Evolutionary conservation across 2,329 filamentous ascomycete species (phyloP).

Genomic region (Aspergillus pseudoglaucus): DNA sequence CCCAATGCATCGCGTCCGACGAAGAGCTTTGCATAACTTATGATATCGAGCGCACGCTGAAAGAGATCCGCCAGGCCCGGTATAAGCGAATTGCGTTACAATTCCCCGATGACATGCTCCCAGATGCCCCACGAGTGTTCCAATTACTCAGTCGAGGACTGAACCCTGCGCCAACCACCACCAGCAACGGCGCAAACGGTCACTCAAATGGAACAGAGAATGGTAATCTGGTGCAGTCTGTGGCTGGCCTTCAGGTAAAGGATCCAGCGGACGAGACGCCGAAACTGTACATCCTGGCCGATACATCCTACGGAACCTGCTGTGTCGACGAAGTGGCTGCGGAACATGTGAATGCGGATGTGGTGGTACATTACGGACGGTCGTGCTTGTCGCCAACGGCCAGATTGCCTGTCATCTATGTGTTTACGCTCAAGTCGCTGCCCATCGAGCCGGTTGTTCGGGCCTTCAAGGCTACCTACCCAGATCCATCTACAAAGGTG

Average conservation of each 20-base stretch:
- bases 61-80: constrained; percentile 63
- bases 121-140: constrained; percentile 75
- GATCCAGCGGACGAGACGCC: constrained; percentile 20
- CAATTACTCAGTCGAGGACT: constrained; percentile 55
- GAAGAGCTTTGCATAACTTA: constrained; percentile 71
- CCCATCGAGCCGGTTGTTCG: constrained; percentile 53
- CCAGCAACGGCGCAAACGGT: constrained; percentile 8
- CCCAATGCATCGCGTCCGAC: constrained; percentile 44
- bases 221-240: constrained; percentile 16
- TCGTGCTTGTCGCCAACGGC: constrained; percentile 88
- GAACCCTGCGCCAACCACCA: constrained; percentile 19
- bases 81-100: constrained; percentile 83
- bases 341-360: constrained; percentile 84
- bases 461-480: constrained; percentile 64
- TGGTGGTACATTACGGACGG: constrained; percentile 88
- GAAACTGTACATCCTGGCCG: constrained; percentile 74
- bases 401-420: constrained; percentile 77
- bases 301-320: constrained; percentile 94
- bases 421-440: constrained; percentile 72
- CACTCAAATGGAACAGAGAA: constrained; percentile 10
- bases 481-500: constrained; percentile 56
- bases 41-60: constrained; percentile 73
- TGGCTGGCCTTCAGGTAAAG: constrained; percentile 21
- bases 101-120: constrained; percentile 88
- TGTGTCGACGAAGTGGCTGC: constrained; percentile 96